These are phyloP conservation scores for Barnettozyma sp. DNA, from an alignment of 805 yeast species.

Conservation along the genomic window DNA sequence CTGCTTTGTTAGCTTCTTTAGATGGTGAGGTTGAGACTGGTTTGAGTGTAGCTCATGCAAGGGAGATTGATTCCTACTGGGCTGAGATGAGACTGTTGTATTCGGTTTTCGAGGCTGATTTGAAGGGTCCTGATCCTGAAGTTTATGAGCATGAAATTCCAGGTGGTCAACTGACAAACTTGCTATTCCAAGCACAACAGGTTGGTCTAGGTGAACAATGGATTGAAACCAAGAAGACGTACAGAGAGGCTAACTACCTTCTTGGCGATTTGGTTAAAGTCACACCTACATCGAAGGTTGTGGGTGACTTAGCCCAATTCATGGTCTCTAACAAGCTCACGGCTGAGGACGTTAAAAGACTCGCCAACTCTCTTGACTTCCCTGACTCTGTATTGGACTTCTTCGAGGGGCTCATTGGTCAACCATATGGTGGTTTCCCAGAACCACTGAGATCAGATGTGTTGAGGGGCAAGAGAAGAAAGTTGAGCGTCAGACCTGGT, in stretches of 20 bases:
- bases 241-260: constrained; percentile 81
- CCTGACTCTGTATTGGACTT: constrained; percentile 97
- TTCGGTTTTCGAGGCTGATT: constrained; percentile 96
- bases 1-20: constrained; percentile 85
- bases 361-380: constrained; percentile 92
- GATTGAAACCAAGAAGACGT: constrained; percentile 92
- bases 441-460: constrained; percentile 94
- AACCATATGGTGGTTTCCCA: constrained; percentile 99
- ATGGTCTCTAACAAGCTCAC: constrained; percentile 94
- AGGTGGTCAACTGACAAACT: constrained; percentile 98
- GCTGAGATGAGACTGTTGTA: constrained; percentile 96
- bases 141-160: constrained; percentile 98
- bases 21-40: constrained; percentile 82
- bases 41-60: constrained; percentile 55
- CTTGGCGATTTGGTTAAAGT: constrained; percentile 97
- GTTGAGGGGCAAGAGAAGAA: constrained; percentile 86
- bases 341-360: constrained; percentile 75
- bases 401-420: constrained; percentile 99
- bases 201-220: constrained; percentile 96
- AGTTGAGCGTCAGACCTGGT: constrained; percentile 88
- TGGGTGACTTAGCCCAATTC: constrained; percentile 98
- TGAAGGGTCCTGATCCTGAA: constrained; percentile 99
- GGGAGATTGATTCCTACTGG: constrained; percentile 94
- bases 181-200: constrained; percentile 98
- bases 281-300: constrained; percentile 99